phyloP scores from a whole-genome alignment of 2,329 filamentous ascomycete species.

The Xylariaceae sp. region DNA sequence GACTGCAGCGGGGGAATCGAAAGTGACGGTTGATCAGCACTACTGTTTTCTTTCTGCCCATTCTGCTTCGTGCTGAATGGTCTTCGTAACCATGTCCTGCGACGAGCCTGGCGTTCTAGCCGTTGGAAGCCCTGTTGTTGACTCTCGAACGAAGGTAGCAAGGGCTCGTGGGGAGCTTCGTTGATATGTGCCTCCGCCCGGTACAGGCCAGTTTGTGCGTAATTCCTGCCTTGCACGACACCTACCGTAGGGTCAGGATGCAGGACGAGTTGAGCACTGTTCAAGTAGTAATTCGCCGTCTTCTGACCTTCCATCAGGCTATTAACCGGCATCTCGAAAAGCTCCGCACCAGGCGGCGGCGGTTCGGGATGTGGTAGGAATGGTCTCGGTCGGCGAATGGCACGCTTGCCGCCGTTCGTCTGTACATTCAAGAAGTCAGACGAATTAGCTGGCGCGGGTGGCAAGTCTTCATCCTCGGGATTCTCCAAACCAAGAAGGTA shows the following conservation, averaged over 20 bases:
- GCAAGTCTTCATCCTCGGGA: conserved; percentile 35
- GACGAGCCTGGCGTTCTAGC: neutral
- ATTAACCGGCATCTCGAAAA: conserved; percentile 17
- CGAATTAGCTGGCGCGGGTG: conserved; percentile 21
- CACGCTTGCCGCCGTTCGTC: conserved; percentile 29
- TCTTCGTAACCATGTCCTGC: neutral
- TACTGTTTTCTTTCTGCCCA: neutral
- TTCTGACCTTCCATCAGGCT: conserved; percentile 27
- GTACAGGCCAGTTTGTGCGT: conserved; percentile 43
- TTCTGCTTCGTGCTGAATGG: neutral
- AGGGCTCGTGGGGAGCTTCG: conserved; percentile 38
- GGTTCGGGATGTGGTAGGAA: conserved; percentile 49
- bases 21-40: too few species aligned
- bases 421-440: conserved; percentile 35
- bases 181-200: conserved; percentile 45
- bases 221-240: conserved; percentile 51
- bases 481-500: conserved; percentile 50
- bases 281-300: conserved; percentile 34
- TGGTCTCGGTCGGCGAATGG: conserved; percentile 42
- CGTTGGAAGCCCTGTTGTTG: conserved; percentile 39
- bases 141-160: conserved; percentile 41
- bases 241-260: conserved; percentile 46
- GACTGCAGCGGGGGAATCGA: neutral
- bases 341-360: conserved; percentile 34
- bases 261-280: conserved; percentile 37